Evolutionary conservation across 2,329 filamentous ascomycete species (phyloP), one percentile per base, ranked within the genome.

Genomic region (Chrysosporium queenslandicum): DNA sequence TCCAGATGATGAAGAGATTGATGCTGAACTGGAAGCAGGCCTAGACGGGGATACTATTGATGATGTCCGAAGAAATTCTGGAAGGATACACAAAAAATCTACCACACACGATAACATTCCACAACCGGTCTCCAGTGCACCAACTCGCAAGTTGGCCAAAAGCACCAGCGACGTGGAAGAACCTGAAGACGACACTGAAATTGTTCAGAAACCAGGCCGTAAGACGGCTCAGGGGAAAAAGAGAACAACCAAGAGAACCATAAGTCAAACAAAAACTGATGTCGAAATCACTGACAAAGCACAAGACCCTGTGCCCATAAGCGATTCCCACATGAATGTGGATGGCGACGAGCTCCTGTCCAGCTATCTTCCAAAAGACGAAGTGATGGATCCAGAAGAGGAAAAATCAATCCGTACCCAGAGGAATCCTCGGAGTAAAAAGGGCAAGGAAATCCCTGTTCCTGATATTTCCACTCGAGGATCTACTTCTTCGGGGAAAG

Each of bases 1-100:
- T 9, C 76, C 77, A 0, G 74, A 80, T 51, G 81, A 86, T 55
- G 78, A 81, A 1, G 82, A 85, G 56, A 76, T 86, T 34, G 81
- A 87, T 48, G 77, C 77, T 20, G 79, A 80, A 46, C 70, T 87
- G 1, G 77, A 85, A 60, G 80, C 78, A 1, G 83, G 85, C 53
- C 73, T 86, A 8, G 78, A 83, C 18, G 43, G 37, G 48, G 47
- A 53, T 23, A 7, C 5, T n/a, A 7, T 39, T 16, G 50, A 47
- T 11, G 25, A n/a, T 21, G 27, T 16, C 18, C 21, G 29, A 27
- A 21, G 14, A 2, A 21, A 20, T 3, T 12, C 16, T 1, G 27
- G n/a, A 14, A 14, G 5, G 18, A n/a, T 37, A 1, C 6, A 47
- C 14, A n/a, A 36, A 23, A 30, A n/a, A 2, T 25, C 14, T 32